Percentiles rank a stretch among this genome's conserved stretches.
phyloP scores from a whole-genome alignment of 2,329 filamentous ascomycete species.

The Pseudogymnoascus sp. region DNA sequence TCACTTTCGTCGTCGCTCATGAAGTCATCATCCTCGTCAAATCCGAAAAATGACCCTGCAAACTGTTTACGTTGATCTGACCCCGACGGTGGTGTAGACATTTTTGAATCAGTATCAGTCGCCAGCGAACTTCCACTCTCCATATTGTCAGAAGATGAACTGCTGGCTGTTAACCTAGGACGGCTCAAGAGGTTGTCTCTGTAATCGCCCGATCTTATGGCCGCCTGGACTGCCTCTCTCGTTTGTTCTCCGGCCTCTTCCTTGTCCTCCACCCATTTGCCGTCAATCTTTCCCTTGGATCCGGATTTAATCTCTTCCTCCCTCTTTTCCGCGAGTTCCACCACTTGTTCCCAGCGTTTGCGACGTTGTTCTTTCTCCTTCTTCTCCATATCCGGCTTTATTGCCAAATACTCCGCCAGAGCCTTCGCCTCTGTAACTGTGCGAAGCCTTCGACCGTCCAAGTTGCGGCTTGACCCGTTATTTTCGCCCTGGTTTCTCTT shows the following conservation, averaged over 20 bases:
- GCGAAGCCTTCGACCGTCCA: slow-evolving; percentile 81
- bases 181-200: slow-evolving; percentile 52
- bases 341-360: slow-evolving; percentile 79
- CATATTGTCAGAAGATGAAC: slow-evolving; percentile 32
- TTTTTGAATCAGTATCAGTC: slow-evolving; percentile 28
- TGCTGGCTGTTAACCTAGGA: slow-evolving; percentile 27
- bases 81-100: slow-evolving; percentile 43
- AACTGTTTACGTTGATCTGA: slow-evolving; percentile 29
- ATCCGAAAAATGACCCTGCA: slow-evolving; percentile 58
- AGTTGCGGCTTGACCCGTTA: slow-evolving; percentile 84
- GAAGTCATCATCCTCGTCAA: slow-evolving; percentile 72
- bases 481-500: slow-evolving; percentile 78
- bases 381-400: slow-evolving; percentile 95
- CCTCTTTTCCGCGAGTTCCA: slow-evolving; percentile 73
- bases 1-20: slow-evolving; percentile 60
- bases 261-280: slow-evolving; percentile 91
- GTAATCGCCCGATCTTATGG: slow-evolving; percentile 58
- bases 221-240: slow-evolving; percentile 63
- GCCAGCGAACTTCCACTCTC: slow-evolving; percentile 28
- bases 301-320: slow-evolving; percentile 78
- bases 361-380: slow-evolving; percentile 83
- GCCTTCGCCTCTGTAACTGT: slow-evolving; percentile 95
- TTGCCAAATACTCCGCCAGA: slow-evolving; percentile 85
- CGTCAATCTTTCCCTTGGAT: slow-evolving; percentile 65
- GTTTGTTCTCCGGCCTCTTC: slow-evolving; percentile 84